These are phyloP conservation scores for Cercospora berteroae DNA, from an alignment of 2,329 filamentous ascomycete species.

Conservation along the genomic window DNA sequence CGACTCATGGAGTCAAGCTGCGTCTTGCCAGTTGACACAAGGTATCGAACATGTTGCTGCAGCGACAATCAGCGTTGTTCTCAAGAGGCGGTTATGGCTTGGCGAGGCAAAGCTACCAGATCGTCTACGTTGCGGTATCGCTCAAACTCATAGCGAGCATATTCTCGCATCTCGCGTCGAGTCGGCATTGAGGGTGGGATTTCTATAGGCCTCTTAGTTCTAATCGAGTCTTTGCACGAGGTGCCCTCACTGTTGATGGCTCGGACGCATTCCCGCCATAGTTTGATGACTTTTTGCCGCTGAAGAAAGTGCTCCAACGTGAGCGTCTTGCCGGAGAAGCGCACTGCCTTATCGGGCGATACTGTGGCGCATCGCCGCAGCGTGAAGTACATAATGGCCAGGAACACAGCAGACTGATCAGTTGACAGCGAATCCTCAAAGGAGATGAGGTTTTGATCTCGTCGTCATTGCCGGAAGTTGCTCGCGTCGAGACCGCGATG, in stretches of 20 bases:
- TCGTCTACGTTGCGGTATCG: conserved; percentile 48
- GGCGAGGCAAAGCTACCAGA: conserved; percentile 38
- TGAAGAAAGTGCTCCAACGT: conserved; percentile 50
- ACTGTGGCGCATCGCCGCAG: conserved; percentile 33
- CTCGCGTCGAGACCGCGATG: neutral
- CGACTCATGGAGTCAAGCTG: conserved; percentile 51
- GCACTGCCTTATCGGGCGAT: conserved; percentile 33
- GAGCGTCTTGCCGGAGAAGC: conserved; percentile 35
- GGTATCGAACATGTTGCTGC: conserved; percentile 49
- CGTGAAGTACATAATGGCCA: conserved; percentile 18
- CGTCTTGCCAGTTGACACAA: conserved; percentile 52
- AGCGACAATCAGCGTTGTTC: conserved; percentile 16
- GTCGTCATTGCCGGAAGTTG: neutral
- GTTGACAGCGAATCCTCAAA: neutral
- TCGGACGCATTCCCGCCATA: conserved; percentile 51
- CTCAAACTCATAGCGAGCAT: conserved; percentile 51
- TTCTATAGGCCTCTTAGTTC: conserved; percentile 27
- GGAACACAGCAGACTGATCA: neutral
- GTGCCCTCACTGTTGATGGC: conserved; percentile 38
- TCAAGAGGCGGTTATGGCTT: neutral
- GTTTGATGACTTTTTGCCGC: conserved; percentile 45
- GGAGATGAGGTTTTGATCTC: neutral
- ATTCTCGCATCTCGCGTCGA: conserved; percentile 47
- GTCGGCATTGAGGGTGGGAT: conserved; percentile 38
- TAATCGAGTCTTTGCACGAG: neutral